These are phyloP conservation scores for Clitoria ternatea DNA, from an alignment of 306 rosid genomes.

Conservation along the genomic window DNA sequence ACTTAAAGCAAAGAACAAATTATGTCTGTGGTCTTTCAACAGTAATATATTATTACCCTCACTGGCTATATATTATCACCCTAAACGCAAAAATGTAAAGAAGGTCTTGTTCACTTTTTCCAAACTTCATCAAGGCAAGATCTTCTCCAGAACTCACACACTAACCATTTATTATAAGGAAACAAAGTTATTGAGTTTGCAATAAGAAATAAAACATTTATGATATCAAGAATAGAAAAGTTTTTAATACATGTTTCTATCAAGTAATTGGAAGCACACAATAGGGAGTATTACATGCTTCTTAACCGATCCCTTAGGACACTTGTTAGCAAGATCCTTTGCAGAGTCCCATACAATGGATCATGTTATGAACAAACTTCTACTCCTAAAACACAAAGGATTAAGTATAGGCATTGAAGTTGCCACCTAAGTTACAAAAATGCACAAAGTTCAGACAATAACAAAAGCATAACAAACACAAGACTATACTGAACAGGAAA, in stretches of 20 bases:
- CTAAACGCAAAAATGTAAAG: not conserved
- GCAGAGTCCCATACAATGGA: not conserved
- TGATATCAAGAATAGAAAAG: not conserved
- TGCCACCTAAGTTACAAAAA: not conserved
- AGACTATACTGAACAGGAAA: not conserved
- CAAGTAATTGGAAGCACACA: not conserved
- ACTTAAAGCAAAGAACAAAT: not conserved
- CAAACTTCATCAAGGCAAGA: not conserved
- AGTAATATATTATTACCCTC: not conserved
- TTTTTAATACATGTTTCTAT: not conserved
- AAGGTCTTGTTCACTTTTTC: slow-evolving; percentile 6
- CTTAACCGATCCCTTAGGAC: not conserved
- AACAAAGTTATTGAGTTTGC: not conserved
- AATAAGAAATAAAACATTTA: not conserved
- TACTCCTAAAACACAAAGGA: slow-evolving; percentile 2
- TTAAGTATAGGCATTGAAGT: not conserved
- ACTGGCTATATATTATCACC: not conserved
- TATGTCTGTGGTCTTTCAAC: not conserved
- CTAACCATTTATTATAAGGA: not conserved
- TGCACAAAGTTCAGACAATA: not conserved
- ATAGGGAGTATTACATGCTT: not conserved
- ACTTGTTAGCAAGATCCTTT: not conserved
- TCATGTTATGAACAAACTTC: not conserved
- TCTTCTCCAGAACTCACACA: not conserved
- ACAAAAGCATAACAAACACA: not conserved